Base-by-base conservation (phyloP, 2,329 filamentous ascomycete genomes). In the Cyanodermella asteris region DNA sequence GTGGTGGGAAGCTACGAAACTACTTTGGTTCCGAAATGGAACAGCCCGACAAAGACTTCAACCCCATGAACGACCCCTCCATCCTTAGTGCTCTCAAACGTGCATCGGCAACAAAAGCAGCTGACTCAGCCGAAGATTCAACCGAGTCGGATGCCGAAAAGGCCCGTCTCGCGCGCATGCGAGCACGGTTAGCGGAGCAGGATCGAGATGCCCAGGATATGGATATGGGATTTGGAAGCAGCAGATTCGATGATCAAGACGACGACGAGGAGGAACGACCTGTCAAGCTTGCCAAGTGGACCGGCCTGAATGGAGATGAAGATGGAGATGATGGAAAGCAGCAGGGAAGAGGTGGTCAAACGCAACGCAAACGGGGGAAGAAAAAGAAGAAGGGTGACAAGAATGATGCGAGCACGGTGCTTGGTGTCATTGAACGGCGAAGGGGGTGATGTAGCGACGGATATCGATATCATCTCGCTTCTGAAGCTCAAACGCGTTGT, bases 191-290 rank as follows among this genome's bases (percentile, higher is more conserved):
- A 5, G 57, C 71, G 37, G 61, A 61, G 31, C 66, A 70, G 28
- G 73, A 76, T 36, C 65, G 82, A 23, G 84, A 94, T 43, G 68
- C 81, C 23, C 71, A 84, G 29, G 84, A 97, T 49, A 63, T 97
- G 51, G 87, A 97, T 41, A 66, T 94, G 58, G 84, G 82, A 31
- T 94, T 97, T 41, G 87, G 87, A 17, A 77, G 71, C 12, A 87
- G 74, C 41, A 64, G 84, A 15, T 72, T 78, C 39, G 81, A 77
- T 27, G 87, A 93, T 40, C 81, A 82, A 24, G 82, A 82, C 31
- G 82, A 91, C 34, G 64, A 73, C 34, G 76, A 81, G 20, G 43
- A 26, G 43, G 53, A 50, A 43, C 57, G 55, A 21, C 68, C 62
- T 36, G 51, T 78, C 33, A 77, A 75, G 50, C 47, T 82, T 27